These are phyloP conservation scores for Flaveria sonorensis DNA, from an alignment of 129 eudicot species.

Conservation along the genomic window DNA sequence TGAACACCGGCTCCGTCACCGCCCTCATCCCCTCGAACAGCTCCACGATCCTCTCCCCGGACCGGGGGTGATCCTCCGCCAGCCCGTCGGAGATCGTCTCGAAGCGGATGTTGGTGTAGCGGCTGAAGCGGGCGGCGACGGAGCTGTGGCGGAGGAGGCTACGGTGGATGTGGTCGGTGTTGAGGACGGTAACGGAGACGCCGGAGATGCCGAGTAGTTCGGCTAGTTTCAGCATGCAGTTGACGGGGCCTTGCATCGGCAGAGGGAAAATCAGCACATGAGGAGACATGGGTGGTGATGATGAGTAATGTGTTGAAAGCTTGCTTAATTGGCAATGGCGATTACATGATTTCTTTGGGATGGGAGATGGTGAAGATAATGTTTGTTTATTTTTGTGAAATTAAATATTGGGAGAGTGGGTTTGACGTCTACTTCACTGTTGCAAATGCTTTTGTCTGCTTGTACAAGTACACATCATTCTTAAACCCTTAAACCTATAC, in stretches of 20 bases:
- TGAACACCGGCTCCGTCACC: slow-evolving; percentile 32
- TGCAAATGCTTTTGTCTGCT: background rate
- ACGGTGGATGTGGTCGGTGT: slow-evolving; percentile 52
- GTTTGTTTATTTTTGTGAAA: background rate
- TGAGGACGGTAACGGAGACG: slow-evolving; percentile 55
- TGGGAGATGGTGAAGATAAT: background rate
- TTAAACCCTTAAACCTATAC: too few species aligned
- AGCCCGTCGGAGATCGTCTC: slow-evolving; percentile 48
- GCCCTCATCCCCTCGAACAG: slow-evolving; percentile 8
- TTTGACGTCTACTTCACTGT: background rate
- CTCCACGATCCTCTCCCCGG: slow-evolving; percentile 32
- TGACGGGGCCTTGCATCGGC: slow-evolving; percentile 66
- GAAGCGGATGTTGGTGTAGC: slow-evolving; percentile 43
- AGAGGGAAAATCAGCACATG: slow-evolving; percentile 67
- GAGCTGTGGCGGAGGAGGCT: slow-evolving; percentile 42
- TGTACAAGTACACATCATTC: background rate
- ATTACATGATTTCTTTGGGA: background rate
- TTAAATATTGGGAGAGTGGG: background rate
- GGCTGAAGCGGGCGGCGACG: slow-evolving; percentile 36
- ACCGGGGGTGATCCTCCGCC: slow-evolving; percentile 39
- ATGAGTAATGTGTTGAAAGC: background rate
- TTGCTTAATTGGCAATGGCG: too few species aligned
- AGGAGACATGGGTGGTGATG: background rate
- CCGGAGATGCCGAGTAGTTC: slow-evolving; percentile 51
- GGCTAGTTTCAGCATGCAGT: slow-evolving; percentile 60